Conservation (phyloP, 2,329 filamentous ascomycete genomes). For the Ceratocystis alfenasii region DNA sequence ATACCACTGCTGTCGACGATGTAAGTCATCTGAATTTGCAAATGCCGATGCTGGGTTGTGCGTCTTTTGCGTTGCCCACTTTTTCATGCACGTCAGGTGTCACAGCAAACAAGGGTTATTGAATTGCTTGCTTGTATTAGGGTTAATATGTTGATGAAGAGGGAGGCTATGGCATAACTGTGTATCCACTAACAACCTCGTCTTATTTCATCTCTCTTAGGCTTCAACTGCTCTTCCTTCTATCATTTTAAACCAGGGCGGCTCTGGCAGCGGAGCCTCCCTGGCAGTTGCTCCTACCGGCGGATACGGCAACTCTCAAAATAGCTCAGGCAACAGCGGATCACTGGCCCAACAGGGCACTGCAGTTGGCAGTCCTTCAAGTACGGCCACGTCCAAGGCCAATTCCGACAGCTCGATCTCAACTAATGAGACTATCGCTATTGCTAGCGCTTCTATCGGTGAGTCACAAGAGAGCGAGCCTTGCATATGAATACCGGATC, state of each 20-base stretch:
- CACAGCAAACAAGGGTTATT: neutral
- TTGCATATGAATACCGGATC: neutral
- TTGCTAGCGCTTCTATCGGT: slow-evolving; percentile 20
- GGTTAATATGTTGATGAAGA: neutral
- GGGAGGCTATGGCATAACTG: neutral
- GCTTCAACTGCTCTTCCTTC: neutral
- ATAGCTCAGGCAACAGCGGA: neutral
- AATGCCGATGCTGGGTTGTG: neutral
- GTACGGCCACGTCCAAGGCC: neutral
- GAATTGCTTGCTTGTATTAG: neutral
- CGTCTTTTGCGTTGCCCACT: neutral
- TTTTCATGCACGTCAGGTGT: slow-evolving; percentile 1
- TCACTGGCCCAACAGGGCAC: slow-evolving; percentile 4
- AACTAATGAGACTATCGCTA: slow-evolving; percentile 18
- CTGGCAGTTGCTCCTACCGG: neutral
- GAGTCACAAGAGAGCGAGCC: neutral
- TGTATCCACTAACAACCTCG: slow-evolving; percentile 3
- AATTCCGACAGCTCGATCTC: slow-evolving; percentile 10
- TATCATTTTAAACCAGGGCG: neutral
- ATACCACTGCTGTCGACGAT: neutral
- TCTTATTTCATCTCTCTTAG: neutral
- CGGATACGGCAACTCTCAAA: neutral
- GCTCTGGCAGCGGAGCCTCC: neutral
- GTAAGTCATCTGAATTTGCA: neutral
- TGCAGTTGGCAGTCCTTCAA: neutral